phyloP scores from a whole-genome alignment of 2,329 filamentous ascomycete species.

The Albifimbria verrucaria region DNA sequence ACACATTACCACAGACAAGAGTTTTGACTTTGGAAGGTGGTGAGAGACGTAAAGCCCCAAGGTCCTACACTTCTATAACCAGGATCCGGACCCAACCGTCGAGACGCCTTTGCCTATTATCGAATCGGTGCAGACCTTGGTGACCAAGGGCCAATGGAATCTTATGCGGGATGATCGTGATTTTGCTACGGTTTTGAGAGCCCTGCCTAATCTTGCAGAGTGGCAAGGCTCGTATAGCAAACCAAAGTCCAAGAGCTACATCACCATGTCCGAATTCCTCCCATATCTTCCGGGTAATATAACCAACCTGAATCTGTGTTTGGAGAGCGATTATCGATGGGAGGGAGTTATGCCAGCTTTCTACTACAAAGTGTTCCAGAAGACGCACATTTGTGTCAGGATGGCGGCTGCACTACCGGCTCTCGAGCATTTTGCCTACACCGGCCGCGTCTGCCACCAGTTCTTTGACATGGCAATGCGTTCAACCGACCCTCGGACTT shows the following conservation, averaged over 20 bases:
- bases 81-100: constrained; percentile 15
- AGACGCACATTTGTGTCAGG: constrained; percentile 62
- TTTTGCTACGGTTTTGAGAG: constrained; percentile 58
- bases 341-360: constrained; percentile 59
- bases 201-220: constrained; percentile 62
- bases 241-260: constrained; percentile 70
- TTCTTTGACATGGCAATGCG: constrained; percentile 61
- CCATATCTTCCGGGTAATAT: constrained; percentile 54
- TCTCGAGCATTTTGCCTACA: constrained; percentile 68
- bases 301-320: constrained; percentile 61
- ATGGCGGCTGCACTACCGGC: constrained; percentile 59
- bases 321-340: constrained; percentile 70
- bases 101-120: constrained; percentile 42
- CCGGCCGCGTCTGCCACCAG: constrained; percentile 66
- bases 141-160: constrained; percentile 77
- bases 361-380: constrained; percentile 56
- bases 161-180: constrained; percentile 62
- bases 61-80: constrained; percentile 40
- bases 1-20: constrained; percentile 56
- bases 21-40: constrained; percentile 75
- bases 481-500: constrained; percentile 43
- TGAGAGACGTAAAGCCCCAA: constrained; percentile 72
- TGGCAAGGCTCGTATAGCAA: constrained; percentile 67
- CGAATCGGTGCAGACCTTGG: constrained; percentile 59
- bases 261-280: constrained; percentile 64